These are phyloP conservation scores for Trichoderma guizhouense DNA, from an alignment of 2,329 filamentous ascomycete species.

Conservation along the genomic window DNA sequence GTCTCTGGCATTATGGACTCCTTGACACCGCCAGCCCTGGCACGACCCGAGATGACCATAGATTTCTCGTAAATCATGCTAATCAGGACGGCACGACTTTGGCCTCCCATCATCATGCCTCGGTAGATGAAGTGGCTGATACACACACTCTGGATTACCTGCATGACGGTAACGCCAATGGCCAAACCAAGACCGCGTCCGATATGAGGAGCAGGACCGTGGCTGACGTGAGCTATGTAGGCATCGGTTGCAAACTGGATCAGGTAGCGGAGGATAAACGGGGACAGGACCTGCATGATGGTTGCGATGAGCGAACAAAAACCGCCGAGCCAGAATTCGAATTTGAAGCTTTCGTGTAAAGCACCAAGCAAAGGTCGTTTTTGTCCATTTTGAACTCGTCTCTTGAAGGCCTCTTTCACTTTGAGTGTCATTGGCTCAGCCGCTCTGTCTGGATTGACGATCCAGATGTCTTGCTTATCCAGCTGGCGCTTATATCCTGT, in stretches of 20 bases:
- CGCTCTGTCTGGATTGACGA: slow-evolving; percentile 75
- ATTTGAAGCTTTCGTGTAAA: slow-evolving; percentile 79
- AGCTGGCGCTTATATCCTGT: slow-evolving; percentile 82
- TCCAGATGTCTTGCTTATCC: slow-evolving; percentile 82
- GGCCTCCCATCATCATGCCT: slow-evolving; percentile 87
- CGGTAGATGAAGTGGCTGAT: slow-evolving; percentile 91
- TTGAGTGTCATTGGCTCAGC: slow-evolving; percentile 66
- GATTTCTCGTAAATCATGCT: slow-evolving; percentile 88
- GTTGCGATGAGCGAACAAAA: slow-evolving; percentile 69
- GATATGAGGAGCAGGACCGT: slow-evolving; percentile 60
- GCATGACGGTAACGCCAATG: slow-evolving; percentile 81
- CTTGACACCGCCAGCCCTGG: slow-evolving; percentile 72
- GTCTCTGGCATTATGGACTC: slow-evolving; percentile 30
- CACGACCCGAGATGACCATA: slow-evolving; percentile 82
- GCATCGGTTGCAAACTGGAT: slow-evolving; percentile 82
- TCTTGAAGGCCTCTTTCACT: slow-evolving; percentile 66
- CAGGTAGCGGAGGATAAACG: slow-evolving; percentile 80
- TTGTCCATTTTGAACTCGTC: slow-evolving; percentile 63
- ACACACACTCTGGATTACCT: slow-evolving; percentile 73
- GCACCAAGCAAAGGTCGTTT: slow-evolving; percentile 75
- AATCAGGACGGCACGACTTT: slow-evolving; percentile 77
- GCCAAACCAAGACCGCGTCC: slow-evolving; percentile 77
- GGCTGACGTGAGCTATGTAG: slow-evolving; percentile 58
- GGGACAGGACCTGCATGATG: slow-evolving; percentile 75
- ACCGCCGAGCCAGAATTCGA: slow-evolving; percentile 84